Conservation (phyloP, 2,329 filamentous ascomycete genomes). For the Fusarium solani-melongenae region DNA sequence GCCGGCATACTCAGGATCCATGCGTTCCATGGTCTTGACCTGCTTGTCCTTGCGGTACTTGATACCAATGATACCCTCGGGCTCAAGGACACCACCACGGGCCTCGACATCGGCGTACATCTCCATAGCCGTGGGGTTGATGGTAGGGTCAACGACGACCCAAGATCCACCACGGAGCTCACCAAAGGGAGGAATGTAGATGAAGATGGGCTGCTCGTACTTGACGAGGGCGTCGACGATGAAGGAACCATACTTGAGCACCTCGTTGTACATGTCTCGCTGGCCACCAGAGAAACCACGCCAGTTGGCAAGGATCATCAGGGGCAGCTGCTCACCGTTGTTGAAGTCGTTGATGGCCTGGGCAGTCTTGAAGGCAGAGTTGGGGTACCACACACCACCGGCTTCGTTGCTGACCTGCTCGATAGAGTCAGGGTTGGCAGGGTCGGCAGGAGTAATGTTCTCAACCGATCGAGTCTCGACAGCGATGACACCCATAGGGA, state of each 20-base stretch:
- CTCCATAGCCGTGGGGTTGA: constrained; percentile 97
- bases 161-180: constrained; percentile 99
- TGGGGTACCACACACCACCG: constrained; percentile 99
- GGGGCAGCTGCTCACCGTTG: constrained; percentile 94
- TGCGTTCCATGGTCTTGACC: constrained; percentile 94
- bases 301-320: constrained; percentile 99
- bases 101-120: constrained; percentile 98
- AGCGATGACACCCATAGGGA: constrained; percentile 97
- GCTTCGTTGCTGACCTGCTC: constrained; percentile 95
- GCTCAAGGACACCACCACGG: constrained; percentile 96
- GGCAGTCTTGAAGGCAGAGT: constrained; percentile 99
- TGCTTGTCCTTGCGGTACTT: constrained; percentile 99
- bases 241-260: constrained; percentile 98
- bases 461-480: constrained; percentile 97
- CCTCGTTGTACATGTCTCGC: constrained; percentile 99
- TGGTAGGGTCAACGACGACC: constrained; percentile 98
- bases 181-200: constrained; percentile 97
- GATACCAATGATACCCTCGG: constrained; percentile 98
- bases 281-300: constrained; percentile 99
- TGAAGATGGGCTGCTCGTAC: constrained; percentile 98
- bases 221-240: constrained; percentile 98
- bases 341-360: constrained; percentile 99
- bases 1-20: constrained; percentile 84
- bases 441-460: constrained; percentile 96
- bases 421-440: constrained; percentile 97